These are phyloP conservation scores for Mycogone perniciosa DNA, from an alignment of 2,329 filamentous ascomycete species.

Conservation along the genomic window DNA sequence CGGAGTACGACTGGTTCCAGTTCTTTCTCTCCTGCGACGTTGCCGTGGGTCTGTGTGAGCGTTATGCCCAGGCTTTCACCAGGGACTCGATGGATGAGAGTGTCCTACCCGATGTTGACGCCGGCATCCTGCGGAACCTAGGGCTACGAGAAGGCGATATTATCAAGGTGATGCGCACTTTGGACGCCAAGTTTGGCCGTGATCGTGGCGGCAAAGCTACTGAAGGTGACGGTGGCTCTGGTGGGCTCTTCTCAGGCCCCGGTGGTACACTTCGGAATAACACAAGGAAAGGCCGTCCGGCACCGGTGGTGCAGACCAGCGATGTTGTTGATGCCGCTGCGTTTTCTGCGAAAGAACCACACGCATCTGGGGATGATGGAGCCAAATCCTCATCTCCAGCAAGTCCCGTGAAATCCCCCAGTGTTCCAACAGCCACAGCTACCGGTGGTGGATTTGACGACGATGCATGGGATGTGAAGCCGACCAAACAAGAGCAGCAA, in stretches of 20 bases:
- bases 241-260: conserved; percentile 83
- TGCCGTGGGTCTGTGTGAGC: conserved; percentile 85
- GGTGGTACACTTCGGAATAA: conserved; percentile 91
- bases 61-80: conserved; percentile 83
- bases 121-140: conserved; percentile 73
- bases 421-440: conserved; percentile 19
- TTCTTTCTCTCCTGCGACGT: conserved; percentile 94
- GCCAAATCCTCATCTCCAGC: conserved; percentile 18
- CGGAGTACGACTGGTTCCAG: conserved; percentile 97
- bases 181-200: conserved; percentile 76
- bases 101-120: conserved; percentile 81
- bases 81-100: conserved; percentile 96
- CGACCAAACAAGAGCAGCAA: conserved; percentile 50
- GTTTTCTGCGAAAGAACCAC: conserved; percentile 56
- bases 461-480: conserved; percentile 95
- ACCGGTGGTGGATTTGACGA: conserved; percentile 70
- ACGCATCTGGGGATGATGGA: conserved; percentile 17
- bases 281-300: conserved; percentile 83
- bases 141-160: conserved; percentile 97
- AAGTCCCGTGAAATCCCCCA: conserved; percentile 24
- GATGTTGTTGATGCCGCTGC: conserved; percentile 84
- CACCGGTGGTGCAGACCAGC: conserved; percentile 77
- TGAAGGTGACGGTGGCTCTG: conserved; percentile 52
- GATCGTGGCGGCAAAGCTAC: conserved; percentile 42
- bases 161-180: conserved; percentile 82